Evolutionary conservation across 1,284 basidiomycete genomes (phyloP), one percentile per base, ranked within the genome.

Genomic region (Apiotrichum montevideense): DNA sequence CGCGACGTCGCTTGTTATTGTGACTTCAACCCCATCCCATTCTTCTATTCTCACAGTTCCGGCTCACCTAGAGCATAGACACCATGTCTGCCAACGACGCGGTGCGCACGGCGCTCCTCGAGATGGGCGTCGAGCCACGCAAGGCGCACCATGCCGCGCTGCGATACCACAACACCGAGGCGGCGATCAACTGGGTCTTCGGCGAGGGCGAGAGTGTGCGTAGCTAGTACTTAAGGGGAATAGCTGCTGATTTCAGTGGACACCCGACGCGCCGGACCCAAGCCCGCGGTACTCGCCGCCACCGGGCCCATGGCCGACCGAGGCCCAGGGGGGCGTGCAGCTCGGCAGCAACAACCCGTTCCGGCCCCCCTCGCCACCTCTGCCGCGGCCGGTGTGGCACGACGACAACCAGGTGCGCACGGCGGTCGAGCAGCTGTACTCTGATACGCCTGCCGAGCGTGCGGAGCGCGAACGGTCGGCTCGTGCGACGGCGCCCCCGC

Each of bases 131-230:
- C 9, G 67, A 68, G 13, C 54, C 63, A 0, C 43, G 54, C 8
- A 63, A 69, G 15, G 67, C 71, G 0, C 55, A 63, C 32, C 69
- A 66, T 42, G 73, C 73, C 1, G 66, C 73, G 5, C 48, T 51
- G 47, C 61, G 71, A 9, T 75, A 62, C 56, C 45, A 55, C 15
- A 63, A 51, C 4, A 59, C 65, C 13, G 70, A 70, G 13, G 65
- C 71, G 10, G 73, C 73, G 32, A 64, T 68, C 55, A 69, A 75
- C 54, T 75, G 73, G 73, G 71, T 70, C 51, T 75, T 71, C 54
- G 68, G 71, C n/a, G 68, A 67, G 15, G 73, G 71, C 8, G 55
- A 56, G 35, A 63, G 63, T 46, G 72, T 72, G 46, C 61, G 70
- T 63, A 32, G 13, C 40, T 7, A 9, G 37, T 7, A 15, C 46